Percentiles rank a stretch among this genome's conserved stretches.
phyloP scores from a whole-genome alignment of 1,284 basidiomycete species.

The Cryptococcus jaspeensis region DNA sequence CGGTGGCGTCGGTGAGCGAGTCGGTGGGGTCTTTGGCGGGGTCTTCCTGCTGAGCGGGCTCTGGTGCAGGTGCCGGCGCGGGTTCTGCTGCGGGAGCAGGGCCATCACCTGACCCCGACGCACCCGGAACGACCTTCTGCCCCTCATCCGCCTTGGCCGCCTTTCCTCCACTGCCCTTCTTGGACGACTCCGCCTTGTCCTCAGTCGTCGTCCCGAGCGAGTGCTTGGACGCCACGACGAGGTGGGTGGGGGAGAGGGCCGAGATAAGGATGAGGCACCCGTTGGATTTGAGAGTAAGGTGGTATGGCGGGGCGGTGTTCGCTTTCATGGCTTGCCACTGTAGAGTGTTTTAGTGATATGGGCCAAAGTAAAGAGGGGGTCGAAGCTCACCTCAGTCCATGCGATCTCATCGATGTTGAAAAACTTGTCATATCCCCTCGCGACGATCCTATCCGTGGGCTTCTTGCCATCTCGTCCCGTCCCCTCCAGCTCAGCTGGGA shows the following conservation, averaged over 20 bases:
- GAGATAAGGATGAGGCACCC: constrained; percentile 98
- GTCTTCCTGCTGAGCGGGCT: no score
- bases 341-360: background rate
- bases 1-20: no score
- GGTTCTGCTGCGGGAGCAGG: no score
- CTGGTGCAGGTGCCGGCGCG: no score
- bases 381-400: constrained; percentile 76
- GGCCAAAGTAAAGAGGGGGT: background rate
- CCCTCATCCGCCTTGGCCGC: no score
- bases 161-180: no score
- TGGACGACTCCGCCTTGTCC: constrained; percentile 39
- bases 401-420: constrained; percentile 96
- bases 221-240: constrained; percentile 92
- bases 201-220: constrained; percentile 62
- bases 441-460: constrained; percentile 69
- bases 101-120: no score
- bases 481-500: constrained; percentile 34
- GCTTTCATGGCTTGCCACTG: constrained; percentile 76
- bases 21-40: no score
- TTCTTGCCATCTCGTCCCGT: constrained; percentile 9
- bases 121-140: no score
- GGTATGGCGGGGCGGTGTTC: constrained; percentile 77
- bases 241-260: constrained; percentile 69
- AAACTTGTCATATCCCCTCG: constrained; percentile 97
- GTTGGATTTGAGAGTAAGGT: constrained; percentile 90